phyloP scores from a whole-genome alignment of 257 asterid species.

The Echium plantagineum region DNA sequence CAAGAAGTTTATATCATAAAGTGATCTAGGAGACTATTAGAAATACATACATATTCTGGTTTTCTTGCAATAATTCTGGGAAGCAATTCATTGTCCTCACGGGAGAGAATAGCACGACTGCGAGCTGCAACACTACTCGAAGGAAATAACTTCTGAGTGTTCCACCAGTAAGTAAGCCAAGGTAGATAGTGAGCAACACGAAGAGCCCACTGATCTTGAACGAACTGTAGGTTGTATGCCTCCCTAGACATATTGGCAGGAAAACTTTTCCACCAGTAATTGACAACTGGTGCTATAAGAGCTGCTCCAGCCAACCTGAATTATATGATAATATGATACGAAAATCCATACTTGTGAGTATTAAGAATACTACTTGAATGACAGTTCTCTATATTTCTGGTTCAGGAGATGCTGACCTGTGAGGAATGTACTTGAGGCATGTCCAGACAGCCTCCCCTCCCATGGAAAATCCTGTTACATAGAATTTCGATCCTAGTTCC shows the following conservation, averaged over 20 bases:
- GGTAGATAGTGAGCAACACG: conserved; percentile 71
- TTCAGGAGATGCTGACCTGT: conserved; percentile 32
- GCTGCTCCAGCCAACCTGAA: conserved; percentile 80
- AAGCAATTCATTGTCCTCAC: conserved; percentile 45
- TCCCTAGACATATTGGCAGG: conserved; percentile 56
- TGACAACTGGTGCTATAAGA: conserved; percentile 64
- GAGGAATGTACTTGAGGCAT: conserved; percentile 88
- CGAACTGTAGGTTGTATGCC: conserved; percentile 32
- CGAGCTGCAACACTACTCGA: conserved; percentile 22
- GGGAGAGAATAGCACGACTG: conserved; percentile 26
- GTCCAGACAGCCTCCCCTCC: conserved; percentile 86
- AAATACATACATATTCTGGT: not conserved
- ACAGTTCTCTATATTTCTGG: not conserved
- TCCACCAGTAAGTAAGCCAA: conserved; percentile 93
- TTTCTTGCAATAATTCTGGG: conserved; percentile 6
- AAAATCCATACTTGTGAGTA: not conserved
- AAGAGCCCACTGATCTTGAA: conserved; percentile 68
- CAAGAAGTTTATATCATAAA: too few relatives aligned
- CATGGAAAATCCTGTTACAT: conserved; percentile 67
- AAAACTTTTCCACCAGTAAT: conserved; percentile 79
- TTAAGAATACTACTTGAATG: too few relatives aligned
- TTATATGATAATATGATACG: not conserved
- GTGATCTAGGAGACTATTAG: not conserved
- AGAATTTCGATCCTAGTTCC: conserved; percentile 67
- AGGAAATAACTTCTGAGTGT: conserved; percentile 73